Percentiles rank a stretch among this genome's conserved stretches.
Evolutionary conservation across 225 moss, liverwort and hornwort species (phyloP).

Genomic region (Polytrichum formosum): DNA sequence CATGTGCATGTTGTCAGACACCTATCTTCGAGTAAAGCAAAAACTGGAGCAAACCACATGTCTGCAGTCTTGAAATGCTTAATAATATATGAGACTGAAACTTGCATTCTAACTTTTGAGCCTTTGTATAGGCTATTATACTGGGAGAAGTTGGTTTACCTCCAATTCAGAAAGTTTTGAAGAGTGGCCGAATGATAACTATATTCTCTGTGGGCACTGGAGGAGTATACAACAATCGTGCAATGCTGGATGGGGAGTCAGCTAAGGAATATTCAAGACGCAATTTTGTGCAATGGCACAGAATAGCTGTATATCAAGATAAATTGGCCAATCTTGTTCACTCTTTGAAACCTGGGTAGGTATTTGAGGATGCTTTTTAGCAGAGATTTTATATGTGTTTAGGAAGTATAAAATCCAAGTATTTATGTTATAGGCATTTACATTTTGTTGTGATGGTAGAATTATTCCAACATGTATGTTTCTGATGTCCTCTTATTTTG

Average conservation of each 20-base stretch:
- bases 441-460: neutral
- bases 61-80: no score
- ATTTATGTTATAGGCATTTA: neutral
- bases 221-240: conserved; percentile 84
- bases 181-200: conserved; percentile 81
- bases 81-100: no score
- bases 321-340: conserved; percentile 58
- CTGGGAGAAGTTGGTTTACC: conserved; percentile 85
- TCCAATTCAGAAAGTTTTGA: conserved; percentile 82
- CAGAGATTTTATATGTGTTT: conserved; percentile 5
- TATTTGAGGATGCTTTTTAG: neutral
- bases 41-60: no score
- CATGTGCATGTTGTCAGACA: no score
- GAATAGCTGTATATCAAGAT: conserved; percentile 87
- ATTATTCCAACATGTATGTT: neutral
- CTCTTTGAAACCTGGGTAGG: conserved; percentile 73
- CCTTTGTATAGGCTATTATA: conserved; percentile 53
- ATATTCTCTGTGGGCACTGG: conserved; percentile 92
- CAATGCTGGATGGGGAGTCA: conserved; percentile 75
- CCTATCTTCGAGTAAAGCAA: no score
- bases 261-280: conserved; percentile 80
- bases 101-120: neutral
- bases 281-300: conserved; percentile 83
- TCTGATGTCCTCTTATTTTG: neutral
- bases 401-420: neutral